phyloP scores from a whole-genome alignment of 495 filamentous ascomycete genomes.

The Bombardia bombarda region DNA sequence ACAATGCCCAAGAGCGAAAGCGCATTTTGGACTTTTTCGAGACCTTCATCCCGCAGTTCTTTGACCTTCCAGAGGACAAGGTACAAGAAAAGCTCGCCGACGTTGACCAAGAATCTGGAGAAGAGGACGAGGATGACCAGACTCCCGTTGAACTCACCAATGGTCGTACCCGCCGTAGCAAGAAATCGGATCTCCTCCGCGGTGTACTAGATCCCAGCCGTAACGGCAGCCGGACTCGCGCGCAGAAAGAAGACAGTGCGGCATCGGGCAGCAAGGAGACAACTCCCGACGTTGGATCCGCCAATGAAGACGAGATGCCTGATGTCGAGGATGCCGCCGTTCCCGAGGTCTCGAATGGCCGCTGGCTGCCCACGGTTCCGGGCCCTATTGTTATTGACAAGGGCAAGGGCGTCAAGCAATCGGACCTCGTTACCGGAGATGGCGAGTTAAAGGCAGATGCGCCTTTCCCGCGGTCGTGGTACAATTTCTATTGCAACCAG shows the following conservation, averaged over 20 bases:
- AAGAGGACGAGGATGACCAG: slow-evolving; percentile 66
- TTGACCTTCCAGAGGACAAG: slow-evolving; percentile 67
- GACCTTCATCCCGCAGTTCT: slow-evolving; percentile 82
- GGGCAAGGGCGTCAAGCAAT: slow-evolving; percentile 25
- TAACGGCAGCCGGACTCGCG: slow-evolving; percentile 50
- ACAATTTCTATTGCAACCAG: slow-evolving; percentile 83
- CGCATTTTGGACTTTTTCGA: slow-evolving; percentile 77
- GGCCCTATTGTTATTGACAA: slow-evolving; percentile 38
- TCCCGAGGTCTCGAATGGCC: slow-evolving; percentile 47
- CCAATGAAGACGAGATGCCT: slow-evolving; percentile 56
- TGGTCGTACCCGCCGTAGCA: slow-evolving; percentile 57
- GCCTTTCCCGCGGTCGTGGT: slow-evolving; percentile 67
- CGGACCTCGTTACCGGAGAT: slow-evolving; percentile 36
- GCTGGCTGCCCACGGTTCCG: slow-evolving; percentile 43
- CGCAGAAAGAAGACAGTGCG: slow-evolving; percentile 66
- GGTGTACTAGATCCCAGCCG: slow-evolving; percentile 74
- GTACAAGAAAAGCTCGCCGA: slow-evolving; percentile 72
- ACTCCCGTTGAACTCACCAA: slow-evolving; percentile 44
- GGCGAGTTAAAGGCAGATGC: slow-evolving; percentile 68
- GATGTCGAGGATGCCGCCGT: slow-evolving; percentile 40
- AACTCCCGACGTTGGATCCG: slow-evolving; percentile 72
- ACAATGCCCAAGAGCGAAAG: slow-evolving; percentile 63
- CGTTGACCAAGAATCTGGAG: slow-evolving; percentile 50
- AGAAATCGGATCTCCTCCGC: slow-evolving; percentile 74
- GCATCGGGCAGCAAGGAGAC: slow-evolving; percentile 72